Evolutionary conservation across 306 rosid genomes (phyloP), one percentile per base, ranked within the genome.

Genomic region (Fragaria vesca): DNA sequence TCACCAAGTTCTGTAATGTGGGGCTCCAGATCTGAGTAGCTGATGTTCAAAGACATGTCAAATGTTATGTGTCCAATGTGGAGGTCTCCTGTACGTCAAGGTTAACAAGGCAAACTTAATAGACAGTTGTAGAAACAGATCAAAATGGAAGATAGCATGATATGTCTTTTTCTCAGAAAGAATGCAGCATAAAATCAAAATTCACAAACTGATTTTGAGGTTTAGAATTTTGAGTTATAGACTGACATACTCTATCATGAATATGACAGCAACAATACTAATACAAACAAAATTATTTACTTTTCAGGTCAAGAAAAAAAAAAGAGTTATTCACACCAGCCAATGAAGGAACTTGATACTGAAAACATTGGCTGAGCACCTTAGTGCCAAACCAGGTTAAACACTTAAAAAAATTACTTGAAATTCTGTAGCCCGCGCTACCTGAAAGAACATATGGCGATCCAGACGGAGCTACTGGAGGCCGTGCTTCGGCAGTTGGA

Each of bases 11-110:
- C 90, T 36, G 83, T 74, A 62, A 84, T 80, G 85, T 85, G 88
- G 85, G 91, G 93, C 90, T 93, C 78, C 84, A 96, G 79, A 67
- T 91, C 89, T 66, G 47, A 16, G 81, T 85, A 91, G 88, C 94
- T 90, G 67, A 73, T 79, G 86, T 91, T 93, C 82, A 96, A 89
- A 69, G 83, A 87, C 82, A 96, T 78, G 16, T 78, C 84, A 34
- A 93, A 70, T 73, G 83, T 90, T 80, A 96, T 84, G 82, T 82
- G 87, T 69, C 90, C 90, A 85, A 96, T 85, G 82, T 82, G 86
- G 72, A 79, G 82, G 72, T 87, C 89, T 79, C 82, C 99, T 96
- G 96, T 80, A 65, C 77, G 75, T 78, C 82, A 76, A 78, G 71
- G 71, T 77, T 17, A 51, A 76, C 17, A 47, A 78, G 55, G 78